A percentile compares a stretch with the other conserved stretches of the same genome.
These are phyloP conservation scores for Pythium biforme DNA, from an alignment of 352 stramenopile species.

Conservation along the genomic window DNA sequence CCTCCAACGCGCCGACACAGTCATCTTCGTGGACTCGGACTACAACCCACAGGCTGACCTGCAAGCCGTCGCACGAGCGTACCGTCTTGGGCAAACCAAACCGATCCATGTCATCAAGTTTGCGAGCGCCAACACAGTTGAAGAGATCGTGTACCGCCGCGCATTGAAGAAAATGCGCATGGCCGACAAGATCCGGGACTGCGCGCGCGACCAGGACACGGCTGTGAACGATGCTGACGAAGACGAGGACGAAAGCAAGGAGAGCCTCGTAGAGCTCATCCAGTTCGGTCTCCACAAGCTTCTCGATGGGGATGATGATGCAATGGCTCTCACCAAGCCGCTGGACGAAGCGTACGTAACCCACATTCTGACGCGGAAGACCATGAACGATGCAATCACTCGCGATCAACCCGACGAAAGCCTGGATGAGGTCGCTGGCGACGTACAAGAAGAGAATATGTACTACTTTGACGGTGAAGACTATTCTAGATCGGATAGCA, in stretches of 20 bases:
- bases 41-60: conserved; percentile 78
- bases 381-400: conserved; percentile 22
- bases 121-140: conserved; percentile 67
- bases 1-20: conserved; percentile 76
- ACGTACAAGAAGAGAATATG: conserved; percentile 77
- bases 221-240: conserved; percentile 33
- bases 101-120: conserved; percentile 82
- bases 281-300: conserved; percentile 76
- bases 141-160: conserved; percentile 79
- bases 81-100: conserved; percentile 71
- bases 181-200: conserved; percentile 68
- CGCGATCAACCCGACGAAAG: conserved; percentile 34
- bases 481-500: conserved; percentile 47
- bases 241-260: conserved; percentile 38
- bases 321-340: conserved; percentile 39
- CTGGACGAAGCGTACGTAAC: conserved; percentile 62
- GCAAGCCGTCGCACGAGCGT: conserved; percentile 68
- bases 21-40: conserved; percentile 80
- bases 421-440: conserved; percentile 49
- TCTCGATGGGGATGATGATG: conserved; percentile 39
- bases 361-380: conserved; percentile 44
- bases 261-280: conserved; percentile 63
- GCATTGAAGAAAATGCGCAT: conserved; percentile 70
- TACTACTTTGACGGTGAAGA: conserved; percentile 84
- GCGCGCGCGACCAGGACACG: conserved; percentile 34